These are phyloP conservation scores for Albizia julibrissin DNA, from an alignment of 306 rosid genomes.

Conservation along the genomic window DNA sequence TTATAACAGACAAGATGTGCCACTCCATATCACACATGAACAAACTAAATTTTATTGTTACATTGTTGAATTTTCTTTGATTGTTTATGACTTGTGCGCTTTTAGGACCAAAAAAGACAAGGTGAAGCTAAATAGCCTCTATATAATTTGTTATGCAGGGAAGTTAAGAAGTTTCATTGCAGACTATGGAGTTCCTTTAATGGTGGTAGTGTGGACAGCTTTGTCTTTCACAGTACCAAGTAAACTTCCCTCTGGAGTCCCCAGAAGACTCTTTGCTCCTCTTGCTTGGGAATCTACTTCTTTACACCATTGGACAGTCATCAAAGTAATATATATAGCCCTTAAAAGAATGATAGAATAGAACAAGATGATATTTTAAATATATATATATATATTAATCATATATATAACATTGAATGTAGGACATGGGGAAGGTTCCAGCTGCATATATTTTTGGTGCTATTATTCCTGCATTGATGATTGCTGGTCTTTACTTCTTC, in stretches of 20 bases:
- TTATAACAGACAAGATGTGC: background rate
- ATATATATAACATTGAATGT: constrained; percentile 4
- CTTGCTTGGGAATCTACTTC: constrained; percentile 79
- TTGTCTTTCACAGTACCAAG: constrained; percentile 61
- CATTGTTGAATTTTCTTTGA: background rate
- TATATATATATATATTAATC: no score
- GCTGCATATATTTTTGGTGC: constrained; percentile 71
- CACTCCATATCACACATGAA: background rate
- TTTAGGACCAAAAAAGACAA: background rate
- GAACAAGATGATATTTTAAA: no score
- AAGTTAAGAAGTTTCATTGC: constrained; percentile 75
- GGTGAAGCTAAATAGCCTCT: background rate
- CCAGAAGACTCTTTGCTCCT: constrained; percentile 79
- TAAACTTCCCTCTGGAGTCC: constrained; percentile 73
- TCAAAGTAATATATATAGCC: constrained; percentile 47
- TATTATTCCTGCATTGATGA: constrained; percentile 79
- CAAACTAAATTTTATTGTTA: background rate
- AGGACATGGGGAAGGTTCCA: constrained; percentile 81
- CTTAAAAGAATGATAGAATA: background rate
- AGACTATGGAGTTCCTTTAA: constrained; percentile 83
- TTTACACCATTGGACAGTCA: constrained; percentile 73
- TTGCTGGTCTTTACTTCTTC: constrained; percentile 88
- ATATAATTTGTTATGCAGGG: constrained; percentile 37
- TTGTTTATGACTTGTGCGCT: background rate
- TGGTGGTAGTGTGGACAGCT: constrained; percentile 82